Base-by-base conservation (phyloP, 1,139 yeast genomes). In the Yamadazyma epiphylla region DNA sequence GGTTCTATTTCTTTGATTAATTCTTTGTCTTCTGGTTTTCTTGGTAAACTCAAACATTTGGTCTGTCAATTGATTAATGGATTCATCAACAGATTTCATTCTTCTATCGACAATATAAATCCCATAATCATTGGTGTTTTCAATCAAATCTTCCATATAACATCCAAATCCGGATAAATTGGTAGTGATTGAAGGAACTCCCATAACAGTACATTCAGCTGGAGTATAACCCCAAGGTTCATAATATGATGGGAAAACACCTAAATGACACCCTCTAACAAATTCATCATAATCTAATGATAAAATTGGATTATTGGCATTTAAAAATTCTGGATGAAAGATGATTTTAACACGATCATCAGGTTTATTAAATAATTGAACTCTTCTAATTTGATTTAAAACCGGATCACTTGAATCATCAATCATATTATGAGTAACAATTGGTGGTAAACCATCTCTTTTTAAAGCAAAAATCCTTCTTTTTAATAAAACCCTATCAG, bases 141-240 rank as follows among this genome's bases (percentile, higher is more conserved):
- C 97, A 58, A 91, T 89, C 49, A 91, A 70, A 55, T 91, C 96
- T 60, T 91, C 98, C 97, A 91, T 91, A 64, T 91, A 91, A 47
- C 97, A 94, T 33, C 98, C 98, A 55, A 91, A 91, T 2, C 98
- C 98, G 6, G 96, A 87, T 43, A 91, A 69, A 58, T 91, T 91
- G 30, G 98, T 91, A 15, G 98, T 89, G 51, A 91, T 86, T n/a
- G 96, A 86, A 13, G 98, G 98, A 35, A 91, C 95, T 38, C 98
- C 98, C 98, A 91, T 91, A 22, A 91, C 98, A 1, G 98, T 91
- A 68, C 98, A 91, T 58, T 91, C 98, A 8, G 97, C 97, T 8
- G 98, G 98, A 5, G 98, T 91, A 60, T 91, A 91, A 22, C 98
- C 98, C 98, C 98, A 91, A 5, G 98, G 98, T 61, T 91, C 98